A percentile compares a stretch with the other conserved stretches of the same genome.
These are phyloP conservation scores for Cenchrus purpureus DNA, from an alignment of 176 grass and related monocot species.

Conservation along the genomic window DNA sequence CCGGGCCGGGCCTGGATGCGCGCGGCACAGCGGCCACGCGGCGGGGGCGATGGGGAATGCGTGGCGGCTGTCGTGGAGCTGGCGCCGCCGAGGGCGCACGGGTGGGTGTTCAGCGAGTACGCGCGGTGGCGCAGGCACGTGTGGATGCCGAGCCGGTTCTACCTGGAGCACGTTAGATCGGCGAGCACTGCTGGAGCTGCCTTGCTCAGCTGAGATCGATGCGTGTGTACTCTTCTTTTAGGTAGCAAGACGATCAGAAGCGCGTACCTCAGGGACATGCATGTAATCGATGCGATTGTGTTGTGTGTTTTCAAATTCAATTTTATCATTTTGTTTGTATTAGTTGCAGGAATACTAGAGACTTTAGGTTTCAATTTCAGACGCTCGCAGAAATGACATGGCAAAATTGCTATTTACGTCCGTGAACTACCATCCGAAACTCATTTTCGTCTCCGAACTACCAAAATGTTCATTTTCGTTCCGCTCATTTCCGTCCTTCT, in stretches of 20 bases:
- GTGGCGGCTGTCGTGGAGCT: background rate
- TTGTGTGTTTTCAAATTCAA: too few relatives aligned
- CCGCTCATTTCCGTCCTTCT: too few relatives aligned
- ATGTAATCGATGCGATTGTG: too few relatives aligned
- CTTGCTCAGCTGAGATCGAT: background rate
- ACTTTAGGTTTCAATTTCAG: too few relatives aligned
- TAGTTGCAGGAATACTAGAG: too few relatives aligned
- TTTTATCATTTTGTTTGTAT: too few relatives aligned
- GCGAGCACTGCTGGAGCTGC: background rate
- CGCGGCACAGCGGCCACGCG: background rate
- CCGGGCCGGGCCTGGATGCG: background rate
- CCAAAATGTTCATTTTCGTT: too few relatives aligned
- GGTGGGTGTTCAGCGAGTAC: slow-evolving; percentile 42
- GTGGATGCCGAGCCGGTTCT: slow-evolving; percentile 48
- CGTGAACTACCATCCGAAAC: too few relatives aligned
- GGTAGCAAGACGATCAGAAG: background rate
- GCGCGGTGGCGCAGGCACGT: slow-evolving; percentile 34
- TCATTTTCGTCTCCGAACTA: too few relatives aligned
- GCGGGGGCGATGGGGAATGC: background rate
- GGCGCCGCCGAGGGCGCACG: background rate
- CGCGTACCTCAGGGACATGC: background rate
- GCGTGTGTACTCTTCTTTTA: background rate
- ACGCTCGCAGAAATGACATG: too few relatives aligned
- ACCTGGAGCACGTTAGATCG: slow-evolving; percentile 7
- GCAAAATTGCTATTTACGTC: too few relatives aligned